Percentiles rank a stretch among this genome's conserved stretches.
Evolutionary conservation across 805 yeast species (phyloP).

Genomic region (Monosporozyma aquatica): DNA sequence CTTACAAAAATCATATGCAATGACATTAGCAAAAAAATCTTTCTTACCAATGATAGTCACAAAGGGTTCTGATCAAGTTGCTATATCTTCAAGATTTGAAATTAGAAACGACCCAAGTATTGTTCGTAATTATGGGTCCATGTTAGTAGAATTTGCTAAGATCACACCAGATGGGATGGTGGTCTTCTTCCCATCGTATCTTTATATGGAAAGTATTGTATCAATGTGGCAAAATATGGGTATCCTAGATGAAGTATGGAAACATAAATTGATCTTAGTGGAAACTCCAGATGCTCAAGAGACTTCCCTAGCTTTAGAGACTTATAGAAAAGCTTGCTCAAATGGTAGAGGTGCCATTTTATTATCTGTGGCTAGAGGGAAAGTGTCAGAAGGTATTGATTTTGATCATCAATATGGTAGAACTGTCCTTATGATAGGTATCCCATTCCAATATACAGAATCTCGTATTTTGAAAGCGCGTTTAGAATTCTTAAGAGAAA

Average conservation of each 20-base stretch:
- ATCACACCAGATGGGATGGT: conserved; percentile 98
- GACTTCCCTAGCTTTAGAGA: conserved; percentile 89
- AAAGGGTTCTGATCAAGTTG: conserved; percentile 96
- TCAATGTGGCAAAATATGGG: conserved; percentile 99
- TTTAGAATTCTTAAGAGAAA: conserved; percentile 85
- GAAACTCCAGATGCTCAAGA: conserved; percentile 99
- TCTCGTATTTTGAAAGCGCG: conserved; percentile 93
- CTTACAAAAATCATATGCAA: conserved; percentile 87
- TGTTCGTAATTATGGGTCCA: conserved; percentile 91
- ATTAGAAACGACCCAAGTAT: conserved; percentile 97
- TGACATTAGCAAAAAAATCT: conserved; percentile 88
- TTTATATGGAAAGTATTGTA: conserved; percentile 95
- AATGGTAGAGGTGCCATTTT: conserved; percentile 97
- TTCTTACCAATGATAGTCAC: conserved; percentile 94
- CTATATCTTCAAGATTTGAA: conserved; percentile 91
- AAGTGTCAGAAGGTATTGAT: conserved; percentile 98
- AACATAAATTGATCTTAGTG: conserved; percentile 84
- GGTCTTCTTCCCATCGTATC: conserved; percentile 92
- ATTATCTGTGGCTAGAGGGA: conserved; percentile 96
- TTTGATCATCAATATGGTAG: conserved; percentile 97
- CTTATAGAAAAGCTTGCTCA: conserved; percentile 91
- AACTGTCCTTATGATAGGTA: conserved; percentile 96
- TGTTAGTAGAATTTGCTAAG: conserved; percentile 85
- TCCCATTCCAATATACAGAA: conserved; percentile 97
- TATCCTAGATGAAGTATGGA: conserved; percentile 96